Conservation (phyloP, 495 filamentous ascomycete genomes). For the Neurospora intermedia region DNA sequence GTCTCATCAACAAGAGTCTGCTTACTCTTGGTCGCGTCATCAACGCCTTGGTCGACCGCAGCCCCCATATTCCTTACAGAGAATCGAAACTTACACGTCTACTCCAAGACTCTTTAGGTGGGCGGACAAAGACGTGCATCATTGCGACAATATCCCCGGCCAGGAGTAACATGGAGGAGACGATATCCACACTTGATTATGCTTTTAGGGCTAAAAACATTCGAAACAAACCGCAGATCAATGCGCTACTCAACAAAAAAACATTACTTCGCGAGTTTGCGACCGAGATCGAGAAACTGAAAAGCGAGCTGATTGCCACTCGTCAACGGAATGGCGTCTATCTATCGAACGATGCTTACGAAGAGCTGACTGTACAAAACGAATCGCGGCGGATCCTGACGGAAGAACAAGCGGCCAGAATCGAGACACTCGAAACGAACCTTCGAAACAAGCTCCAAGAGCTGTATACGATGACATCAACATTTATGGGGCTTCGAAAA, state of each 20-base stretch:
- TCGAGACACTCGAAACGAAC: slow-evolving; percentile 83
- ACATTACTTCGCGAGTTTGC: slow-evolving; percentile 84
- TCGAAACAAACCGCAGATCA: slow-evolving; percentile 92
- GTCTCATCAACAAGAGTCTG: slow-evolving; percentile 94
- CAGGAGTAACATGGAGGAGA: slow-evolving; percentile 91
- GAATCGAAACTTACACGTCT: slow-evolving; percentile 94
- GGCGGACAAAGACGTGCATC: slow-evolving; percentile 94
- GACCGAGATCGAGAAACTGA: slow-evolving; percentile 85
- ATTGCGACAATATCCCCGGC: slow-evolving; percentile 94
- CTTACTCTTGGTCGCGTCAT: slow-evolving; percentile 93
- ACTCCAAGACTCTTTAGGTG: slow-evolving; percentile 91
- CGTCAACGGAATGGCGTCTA: slow-evolving; percentile 93
- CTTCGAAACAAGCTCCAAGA: slow-evolving; percentile 87
- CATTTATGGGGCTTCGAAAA: slow-evolving; percentile 74
- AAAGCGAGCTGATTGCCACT: slow-evolving; percentile 85
- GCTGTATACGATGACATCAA: slow-evolving; percentile 71
- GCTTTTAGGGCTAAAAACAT: slow-evolving; percentile 98
- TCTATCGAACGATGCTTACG: slow-evolving; percentile 70
- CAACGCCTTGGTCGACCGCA: slow-evolving; percentile 89
- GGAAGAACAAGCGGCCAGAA: slow-evolving; percentile 85
- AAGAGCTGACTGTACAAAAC: slow-evolving; percentile 78
- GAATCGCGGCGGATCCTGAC: slow-evolving; percentile 86
- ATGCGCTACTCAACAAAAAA: slow-evolving; percentile 83
- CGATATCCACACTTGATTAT: slow-evolving; percentile 94
- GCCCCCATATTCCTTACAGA: slow-evolving; percentile 86